Evolutionary conservation across 164 flowering plant species (phyloP).

Genomic region (Vitis rotundifolia): DNA sequence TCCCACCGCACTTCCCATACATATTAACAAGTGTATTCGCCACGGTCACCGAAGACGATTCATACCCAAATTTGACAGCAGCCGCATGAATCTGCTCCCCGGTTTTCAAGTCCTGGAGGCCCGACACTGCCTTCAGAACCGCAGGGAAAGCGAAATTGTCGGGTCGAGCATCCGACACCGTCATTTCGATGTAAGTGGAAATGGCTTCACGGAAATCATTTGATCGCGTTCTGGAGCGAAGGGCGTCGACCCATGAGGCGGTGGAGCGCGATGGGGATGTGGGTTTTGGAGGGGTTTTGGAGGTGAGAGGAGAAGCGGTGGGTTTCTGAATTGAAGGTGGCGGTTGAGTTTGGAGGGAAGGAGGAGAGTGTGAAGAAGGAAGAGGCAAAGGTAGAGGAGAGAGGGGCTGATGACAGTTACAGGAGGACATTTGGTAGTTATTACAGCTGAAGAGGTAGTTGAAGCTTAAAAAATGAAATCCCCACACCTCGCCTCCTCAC

Average conservation of each 20-base stretch:
- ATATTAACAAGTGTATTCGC: conserved; percentile 64
- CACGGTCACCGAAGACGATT: conserved; percentile 41
- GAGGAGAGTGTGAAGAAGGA: conserved; percentile 3
- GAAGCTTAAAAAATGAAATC: not conserved
- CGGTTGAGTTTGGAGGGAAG: conserved; percentile 6
- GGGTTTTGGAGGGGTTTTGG: conserved; percentile 14
- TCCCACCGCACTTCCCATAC: conserved; percentile 64
- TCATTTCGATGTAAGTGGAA: conserved; percentile 55
- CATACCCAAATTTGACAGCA: conserved; percentile 55
- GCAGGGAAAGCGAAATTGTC: conserved; percentile 79
- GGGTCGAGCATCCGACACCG: conserved; percentile 39
- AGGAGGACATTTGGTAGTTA: conserved; percentile 18
- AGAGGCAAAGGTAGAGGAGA: conserved; percentile 2
- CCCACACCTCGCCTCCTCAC: not conserved
- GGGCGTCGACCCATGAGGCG: conserved; percentile 55
- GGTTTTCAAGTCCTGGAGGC: conserved; percentile 41
- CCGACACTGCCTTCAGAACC: conserved; percentile 53
- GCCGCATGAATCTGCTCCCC: conserved; percentile 68
- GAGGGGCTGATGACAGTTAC: conserved; percentile 1
- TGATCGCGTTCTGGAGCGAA: conserved; percentile 54
- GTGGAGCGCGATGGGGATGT: conserved; percentile 23
- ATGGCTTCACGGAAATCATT: conserved; percentile 54
- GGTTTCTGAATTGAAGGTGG: conserved; percentile 3
- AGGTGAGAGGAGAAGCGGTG: not conserved
- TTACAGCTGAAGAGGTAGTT: not conserved